Percentiles rank a stretch among this genome's conserved stretches.
Evolutionary conservation across 2,329 filamentous ascomycete genomes (phyloP).

Genomic region (Chaetomiaceae sp.): DNA sequence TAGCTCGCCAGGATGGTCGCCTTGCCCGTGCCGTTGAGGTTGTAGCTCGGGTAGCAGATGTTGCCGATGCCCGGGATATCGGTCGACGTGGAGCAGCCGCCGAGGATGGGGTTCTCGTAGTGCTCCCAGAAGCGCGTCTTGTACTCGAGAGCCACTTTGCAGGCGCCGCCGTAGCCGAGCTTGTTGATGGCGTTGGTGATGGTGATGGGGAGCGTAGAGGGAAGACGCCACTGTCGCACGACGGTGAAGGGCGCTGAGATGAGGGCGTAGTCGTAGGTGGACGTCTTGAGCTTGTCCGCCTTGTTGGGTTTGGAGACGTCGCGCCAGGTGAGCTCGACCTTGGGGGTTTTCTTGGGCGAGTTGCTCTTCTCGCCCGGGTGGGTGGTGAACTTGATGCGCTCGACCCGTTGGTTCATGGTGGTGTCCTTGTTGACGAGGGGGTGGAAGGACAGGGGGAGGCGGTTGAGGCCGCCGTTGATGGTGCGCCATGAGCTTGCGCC

Average conservation of each 20-base stretch:
- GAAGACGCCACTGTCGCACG: slow-evolving; percentile 56
- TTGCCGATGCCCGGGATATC: slow-evolving; percentile 58
- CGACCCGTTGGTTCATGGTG: slow-evolving; percentile 52
- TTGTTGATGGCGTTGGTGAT: slow-evolving; percentile 45
- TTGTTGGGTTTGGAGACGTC: slow-evolving; percentile 30
- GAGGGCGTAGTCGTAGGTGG: slow-evolving; percentile 57
- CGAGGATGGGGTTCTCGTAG: slow-evolving; percentile 51
- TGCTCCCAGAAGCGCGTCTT: slow-evolving; percentile 58
- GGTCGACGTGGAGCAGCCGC: slow-evolving; percentile 51
- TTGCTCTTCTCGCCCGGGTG: background rate
- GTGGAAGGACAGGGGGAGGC: slow-evolving; percentile 57
- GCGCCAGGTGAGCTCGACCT: slow-evolving; percentile 51
- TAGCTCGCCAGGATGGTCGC: slow-evolving; percentile 60
- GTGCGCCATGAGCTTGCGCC: slow-evolving; percentile 56
- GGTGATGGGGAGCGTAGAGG: slow-evolving; percentile 32
- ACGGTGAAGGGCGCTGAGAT: slow-evolving; percentile 60
- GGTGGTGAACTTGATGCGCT: slow-evolving; percentile 48
- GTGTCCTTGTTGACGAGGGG: slow-evolving; percentile 56
- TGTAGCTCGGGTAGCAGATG: slow-evolving; percentile 64
- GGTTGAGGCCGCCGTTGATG: slow-evolving; percentile 53
- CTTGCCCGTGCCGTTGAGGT: slow-evolving; percentile 58
- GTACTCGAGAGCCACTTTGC: slow-evolving; percentile 64
- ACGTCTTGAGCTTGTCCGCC: slow-evolving; percentile 36
- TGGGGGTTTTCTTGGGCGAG: slow-evolving; percentile 34
- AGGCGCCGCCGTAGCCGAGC: slow-evolving; percentile 41